A percentile compares a stretch with the other conserved stretches of the same genome.
These are phyloP conservation scores for Flaveria floridana DNA, from an alignment of 140 eudicot genomes.

Conservation along the genomic window DNA sequence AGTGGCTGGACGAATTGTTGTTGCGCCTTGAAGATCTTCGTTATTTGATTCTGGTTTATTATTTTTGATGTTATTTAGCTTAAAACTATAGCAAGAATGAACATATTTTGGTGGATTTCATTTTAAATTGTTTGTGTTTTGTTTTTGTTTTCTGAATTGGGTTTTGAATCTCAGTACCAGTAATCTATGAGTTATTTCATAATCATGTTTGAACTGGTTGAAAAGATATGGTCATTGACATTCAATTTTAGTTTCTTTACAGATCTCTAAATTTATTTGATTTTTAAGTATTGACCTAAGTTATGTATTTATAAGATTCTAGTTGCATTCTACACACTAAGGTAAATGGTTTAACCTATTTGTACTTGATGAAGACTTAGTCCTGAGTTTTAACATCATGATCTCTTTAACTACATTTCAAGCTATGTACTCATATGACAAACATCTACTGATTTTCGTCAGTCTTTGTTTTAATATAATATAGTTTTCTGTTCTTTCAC, in stretches of 20 bases:
- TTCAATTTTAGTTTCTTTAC: not conserved
- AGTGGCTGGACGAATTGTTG: slow-evolving; percentile 44
- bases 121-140: slow-evolving; percentile 12
- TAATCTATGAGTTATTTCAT: not conserved
- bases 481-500: no score
- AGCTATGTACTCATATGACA: no score
- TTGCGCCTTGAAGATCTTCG: slow-evolving; percentile 37
- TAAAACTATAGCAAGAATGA: slow-evolving; percentile 17
- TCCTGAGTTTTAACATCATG: no score
- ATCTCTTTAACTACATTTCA: no score
- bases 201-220: not conserved
- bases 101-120: slow-evolving; percentile 24
- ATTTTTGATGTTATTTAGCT: slow-evolving; percentile 40
- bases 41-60: not conserved
- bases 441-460: no score
- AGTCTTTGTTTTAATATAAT: no score
- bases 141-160: slow-evolving; percentile 17
- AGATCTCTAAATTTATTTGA: no score
- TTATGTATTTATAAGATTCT: no score
- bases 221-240: not conserved
- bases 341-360: no score
- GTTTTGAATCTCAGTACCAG: not conserved
- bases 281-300: no score
- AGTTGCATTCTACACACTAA: no score
- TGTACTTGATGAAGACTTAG: no score